A percentile compares a stretch with the other conserved stretches of the same genome.
These are phyloP conservation scores for Tarenaya hassleriana DNA, from an alignment of 345 rosid genomes.

Conservation along the genomic window DNA sequence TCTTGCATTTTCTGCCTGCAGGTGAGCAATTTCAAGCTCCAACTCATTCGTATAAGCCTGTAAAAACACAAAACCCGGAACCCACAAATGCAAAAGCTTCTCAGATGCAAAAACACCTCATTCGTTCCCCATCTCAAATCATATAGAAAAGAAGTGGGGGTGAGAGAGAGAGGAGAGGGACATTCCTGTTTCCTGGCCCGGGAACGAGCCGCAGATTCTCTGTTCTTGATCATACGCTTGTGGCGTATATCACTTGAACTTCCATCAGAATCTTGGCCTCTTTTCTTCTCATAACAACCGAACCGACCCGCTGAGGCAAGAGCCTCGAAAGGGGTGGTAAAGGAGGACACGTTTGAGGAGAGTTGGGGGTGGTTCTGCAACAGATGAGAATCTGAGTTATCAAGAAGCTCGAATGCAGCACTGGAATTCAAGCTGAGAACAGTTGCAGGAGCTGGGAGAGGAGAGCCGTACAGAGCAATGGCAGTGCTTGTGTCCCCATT, in stretches of 20 bases:
- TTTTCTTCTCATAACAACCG: conserved; percentile 36
- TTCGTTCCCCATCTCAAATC: not conserved
- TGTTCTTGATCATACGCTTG: conserved; percentile 72
- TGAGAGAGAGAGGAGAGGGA: conserved; percentile 12
- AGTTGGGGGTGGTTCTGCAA: conserved; percentile 24
- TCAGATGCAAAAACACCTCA: conserved; percentile 1
- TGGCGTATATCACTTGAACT: conserved; percentile 42
- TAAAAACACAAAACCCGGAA: conserved; percentile 9
- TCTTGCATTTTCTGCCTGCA: conserved; percentile 56
- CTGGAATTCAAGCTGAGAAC: conserved; percentile 53
- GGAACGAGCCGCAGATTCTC: conserved; percentile 87
- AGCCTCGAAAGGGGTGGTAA: conserved; percentile 31
- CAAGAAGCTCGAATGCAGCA: conserved; percentile 47
- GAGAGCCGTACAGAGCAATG: conserved; percentile 26
- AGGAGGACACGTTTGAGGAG: conserved; percentile 25
- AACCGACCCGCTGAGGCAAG: conserved; percentile 30
- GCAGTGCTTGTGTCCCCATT: conserved; percentile 6
- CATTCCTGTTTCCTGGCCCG: conserved; percentile 77
- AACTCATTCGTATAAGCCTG: conserved; percentile 74
- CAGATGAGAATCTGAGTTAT: conserved; percentile 26
- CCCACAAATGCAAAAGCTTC: conserved; percentile 6
- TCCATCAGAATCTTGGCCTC: conserved; percentile 39
- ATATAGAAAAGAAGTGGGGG: conserved; percentile 1
- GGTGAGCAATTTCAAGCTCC: conserved; percentile 46
- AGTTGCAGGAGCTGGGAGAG: conserved; percentile 41